phyloP scores from a whole-genome alignment of 2,329 filamentous ascomycete genomes.

The Fusarium subglutinans region DNA sequence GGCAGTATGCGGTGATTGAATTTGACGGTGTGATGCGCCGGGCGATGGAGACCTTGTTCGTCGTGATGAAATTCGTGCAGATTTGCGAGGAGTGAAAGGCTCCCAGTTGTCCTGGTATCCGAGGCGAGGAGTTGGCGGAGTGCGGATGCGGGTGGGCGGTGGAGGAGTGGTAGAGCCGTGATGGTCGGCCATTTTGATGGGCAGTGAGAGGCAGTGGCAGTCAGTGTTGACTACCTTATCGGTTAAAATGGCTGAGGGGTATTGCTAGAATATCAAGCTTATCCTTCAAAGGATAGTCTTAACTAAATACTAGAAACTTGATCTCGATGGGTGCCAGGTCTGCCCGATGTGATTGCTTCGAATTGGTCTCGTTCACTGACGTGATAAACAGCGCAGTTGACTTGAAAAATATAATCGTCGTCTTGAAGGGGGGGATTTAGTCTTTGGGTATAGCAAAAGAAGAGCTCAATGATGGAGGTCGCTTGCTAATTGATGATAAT shows the following conservation, averaged over 20 bases:
- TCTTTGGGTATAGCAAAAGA: slow-evolving; percentile 18
- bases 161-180: slow-evolving; percentile 65
- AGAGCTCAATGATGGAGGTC: slow-evolving; percentile 31
- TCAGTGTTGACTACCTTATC: slow-evolving; percentile 11
- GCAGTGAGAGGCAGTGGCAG: neutral
- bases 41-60: slow-evolving; percentile 67
- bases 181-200: slow-evolving; percentile 42
- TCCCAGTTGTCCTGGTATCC: slow-evolving; percentile 76
- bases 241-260: neutral
- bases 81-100: slow-evolving; percentile 77
- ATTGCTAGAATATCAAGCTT: slow-evolving; percentile 7
- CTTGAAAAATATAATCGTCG: slow-evolving; percentile 6
- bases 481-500: slow-evolving; percentile 39
- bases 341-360: slow-evolving; percentile 19
- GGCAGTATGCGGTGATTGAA: slow-evolving; percentile 47
- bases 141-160: slow-evolving; percentile 66
- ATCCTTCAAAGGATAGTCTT: slow-evolving; percentile 8
- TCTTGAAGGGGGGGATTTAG: slow-evolving; percentile 2
- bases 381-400: slow-evolving; percentile 26
- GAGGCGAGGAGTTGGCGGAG: slow-evolving; percentile 74
- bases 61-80: slow-evolving; percentile 69
- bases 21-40: slow-evolving; percentile 47
- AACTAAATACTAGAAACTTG: slow-evolving; percentile 25
- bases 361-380: slow-evolving; percentile 26
- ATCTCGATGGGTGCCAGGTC: slow-evolving; percentile 36